Evolutionary conservation across 768 basidiomycete genomes (phyloP).

Genomic region (Phlegmacium glaucopus): DNA sequence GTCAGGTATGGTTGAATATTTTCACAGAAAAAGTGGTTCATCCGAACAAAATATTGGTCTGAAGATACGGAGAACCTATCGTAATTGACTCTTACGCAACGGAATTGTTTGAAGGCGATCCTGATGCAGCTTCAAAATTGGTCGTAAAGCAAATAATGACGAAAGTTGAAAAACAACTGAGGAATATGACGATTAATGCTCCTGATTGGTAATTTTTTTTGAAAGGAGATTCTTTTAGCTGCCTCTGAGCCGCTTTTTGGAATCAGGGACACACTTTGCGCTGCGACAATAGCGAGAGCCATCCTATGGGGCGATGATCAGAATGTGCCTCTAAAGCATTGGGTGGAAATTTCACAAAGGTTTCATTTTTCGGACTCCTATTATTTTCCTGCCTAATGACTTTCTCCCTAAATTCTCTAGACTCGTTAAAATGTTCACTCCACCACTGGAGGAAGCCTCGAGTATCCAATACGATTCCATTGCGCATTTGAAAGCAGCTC

Average conservation of each 20-base stretch:
- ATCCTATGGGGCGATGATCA: slow-evolving; percentile 52
- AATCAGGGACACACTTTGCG: slow-evolving; percentile 57
- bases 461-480: background rate
- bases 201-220: slow-evolving; percentile 51
- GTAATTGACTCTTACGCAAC: slow-evolving; percentile 45
- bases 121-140: slow-evolving; percentile 31
- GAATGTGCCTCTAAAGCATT: slow-evolving; percentile 43
- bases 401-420: slow-evolving; percentile 1
- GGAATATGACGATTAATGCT: slow-evolving; percentile 58
- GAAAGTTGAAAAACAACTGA: slow-evolving; percentile 44
- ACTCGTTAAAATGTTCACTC: slow-evolving; percentile 10
- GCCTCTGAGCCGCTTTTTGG: background rate
- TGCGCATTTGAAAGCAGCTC: slow-evolving; percentile 33
- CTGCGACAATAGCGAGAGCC: slow-evolving; percentile 53
- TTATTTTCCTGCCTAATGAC: background rate
- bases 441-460: background rate
- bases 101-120: slow-evolving; percentile 38
- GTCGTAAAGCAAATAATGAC: slow-evolving; percentile 59
- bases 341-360: slow-evolving; percentile 56
- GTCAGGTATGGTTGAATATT: slow-evolving; percentile 18
- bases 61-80: slow-evolving; percentile 54
- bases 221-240: background rate
- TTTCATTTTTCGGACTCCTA: slow-evolving; percentile 24
- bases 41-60: background rate
- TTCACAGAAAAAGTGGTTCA: background rate